Base-by-base conservation (phyloP, 495 filamentous ascomycete species). In the Trypethelium eluteriae region DNA sequence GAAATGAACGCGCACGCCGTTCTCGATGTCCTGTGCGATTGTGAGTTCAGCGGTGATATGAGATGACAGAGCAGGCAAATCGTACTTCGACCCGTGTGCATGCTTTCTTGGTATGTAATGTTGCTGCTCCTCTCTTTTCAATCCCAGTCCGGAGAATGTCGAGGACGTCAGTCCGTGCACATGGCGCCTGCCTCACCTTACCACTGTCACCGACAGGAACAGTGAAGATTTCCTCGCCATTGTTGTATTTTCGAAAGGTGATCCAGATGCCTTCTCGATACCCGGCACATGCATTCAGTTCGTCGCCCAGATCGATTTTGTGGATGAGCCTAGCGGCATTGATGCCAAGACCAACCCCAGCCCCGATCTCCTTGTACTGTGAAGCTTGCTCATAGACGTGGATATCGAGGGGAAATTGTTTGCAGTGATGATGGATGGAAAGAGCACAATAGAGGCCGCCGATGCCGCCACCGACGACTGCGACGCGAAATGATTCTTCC, bases 1-100 rank as follows among this genome's bases (percentile, higher is more conserved):
- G 67, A 80, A 80, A 32, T 66, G 63, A 39, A 80, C 46, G 32
- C 65, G 67, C 16, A 62, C 44, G 25, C 79, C 69, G 14, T 69
- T 67, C 14, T 66, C 69, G 35, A 65, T 65, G 16, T 68, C 71
- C 68, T 69, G 38, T 14, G 32, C 18, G 49, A 41, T 18, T 7
- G 49, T 35, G 36, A 66, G 50, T 10, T 34, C 32, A 4, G n/a
- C 16, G 34, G n/a, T 7, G 32, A 2, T 39, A 10, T 14, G 39
- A 34, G 12, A 3, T 5, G 4, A 65, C 12, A 50, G n/a, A 63
- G 32, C 9, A 12, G 6, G 14, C 59, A 57, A 34, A 4, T 9
- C 56, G 39, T 44, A 69, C 68, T 61, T 70, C 65, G 18, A 70
- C 65, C 6, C 41, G 39, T 39, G n/a, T 59, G 35, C 68, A 70